Base-by-base conservation (phyloP, 129 eudicot species). In the Scalesia atractyloides region DNA sequence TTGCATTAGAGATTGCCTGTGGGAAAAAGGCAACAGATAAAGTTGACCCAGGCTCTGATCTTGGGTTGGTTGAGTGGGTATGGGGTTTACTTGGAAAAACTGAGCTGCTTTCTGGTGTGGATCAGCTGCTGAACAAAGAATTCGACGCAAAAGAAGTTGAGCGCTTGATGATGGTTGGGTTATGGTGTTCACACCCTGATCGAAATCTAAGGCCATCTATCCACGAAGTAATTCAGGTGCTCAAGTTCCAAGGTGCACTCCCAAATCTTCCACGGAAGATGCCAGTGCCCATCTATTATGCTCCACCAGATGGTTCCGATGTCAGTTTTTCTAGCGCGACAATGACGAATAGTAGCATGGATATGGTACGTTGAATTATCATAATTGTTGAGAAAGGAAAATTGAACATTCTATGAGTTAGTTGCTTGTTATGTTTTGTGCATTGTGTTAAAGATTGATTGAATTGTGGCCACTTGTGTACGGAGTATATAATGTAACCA, bases 191-290 rank as follows among this genome's bases (percentile, higher is more conserved):
- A 41, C 46, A 41, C 46, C 90, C 87, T 5, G 83, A 86, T 65
- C 30, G 54, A 3, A 82, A 43, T 65, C 3, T 57, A 20, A 70
- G 87, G 69, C 90, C 90, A 4, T 82, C 87, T 18, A 82, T 79
- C 3, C 70, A 72, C 70, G 83, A 82, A 52, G 90, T 81, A 8
- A 76, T 86, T 34, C 86, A 82, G 24, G 85, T 73, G 43, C 87
- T 86, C 19, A 86, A 86, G 30, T 79, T 82, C 15, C 85, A 86
- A 66, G 69, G 66, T 49, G 33, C 70, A 7, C 22, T 81, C 69
- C 89, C 86, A 59, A 66, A 54, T 37, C 77, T 84, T 66, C 84
- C 84, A 0, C 14, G 11, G 6, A 74, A 18, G 19, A 77, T 81
- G 83, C 82, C 83, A 0, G 60, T 53, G 11, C 30, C 60, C 11